Percentiles rank a stretch among this genome's conserved stretches.
Evolutionary conservation across 495 filamentous ascomycete species (phyloP).

Genomic region (Penicillium parvum): DNA sequence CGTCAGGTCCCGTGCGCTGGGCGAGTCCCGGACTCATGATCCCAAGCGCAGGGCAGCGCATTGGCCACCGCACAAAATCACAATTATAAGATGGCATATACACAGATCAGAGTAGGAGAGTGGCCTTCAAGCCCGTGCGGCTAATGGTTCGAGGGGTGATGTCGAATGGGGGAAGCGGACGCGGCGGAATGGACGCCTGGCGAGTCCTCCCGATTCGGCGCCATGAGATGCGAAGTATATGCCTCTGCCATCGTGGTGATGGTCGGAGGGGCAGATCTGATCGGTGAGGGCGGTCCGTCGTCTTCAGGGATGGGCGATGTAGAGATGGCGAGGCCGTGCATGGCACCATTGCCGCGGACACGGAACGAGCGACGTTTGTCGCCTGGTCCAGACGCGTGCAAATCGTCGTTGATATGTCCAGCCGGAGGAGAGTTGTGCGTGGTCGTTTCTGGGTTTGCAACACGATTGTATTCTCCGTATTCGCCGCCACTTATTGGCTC

Average conservation of each 20-base stretch:
- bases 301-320: constrained; percentile 34
- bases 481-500: constrained; percentile 21
- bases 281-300: constrained; percentile 24
- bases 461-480: constrained; percentile 25
- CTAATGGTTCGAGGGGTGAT: constrained; percentile 12
- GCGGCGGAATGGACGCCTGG: constrained; percentile 21
- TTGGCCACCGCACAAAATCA: constrained; percentile 5
- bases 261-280: constrained; percentile 34
- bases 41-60: neutral
- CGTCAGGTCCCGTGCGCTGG: neutral
- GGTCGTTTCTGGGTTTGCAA: constrained; percentile 25
- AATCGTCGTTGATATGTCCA: constrained; percentile 24
- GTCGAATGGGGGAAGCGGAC: constrained; percentile 15
- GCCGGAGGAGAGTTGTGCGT: constrained; percentile 16
- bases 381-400: constrained; percentile 25
- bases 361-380: constrained; percentile 35
- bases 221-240: constrained; percentile 17
- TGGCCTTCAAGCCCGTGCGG: constrained; percentile 1
- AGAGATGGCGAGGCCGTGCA: constrained; percentile 29
- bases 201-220: constrained; percentile 14
- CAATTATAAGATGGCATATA: constrained; percentile 16
- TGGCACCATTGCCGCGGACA: constrained; percentile 35
- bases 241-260: constrained; percentile 29
- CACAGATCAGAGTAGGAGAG: constrained; percentile 15
- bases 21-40: constrained; percentile 8